These are phyloP conservation scores for Carpinus viminea DNA, from an alignment of 306 rosid genomes.

Conservation along the genomic window DNA sequence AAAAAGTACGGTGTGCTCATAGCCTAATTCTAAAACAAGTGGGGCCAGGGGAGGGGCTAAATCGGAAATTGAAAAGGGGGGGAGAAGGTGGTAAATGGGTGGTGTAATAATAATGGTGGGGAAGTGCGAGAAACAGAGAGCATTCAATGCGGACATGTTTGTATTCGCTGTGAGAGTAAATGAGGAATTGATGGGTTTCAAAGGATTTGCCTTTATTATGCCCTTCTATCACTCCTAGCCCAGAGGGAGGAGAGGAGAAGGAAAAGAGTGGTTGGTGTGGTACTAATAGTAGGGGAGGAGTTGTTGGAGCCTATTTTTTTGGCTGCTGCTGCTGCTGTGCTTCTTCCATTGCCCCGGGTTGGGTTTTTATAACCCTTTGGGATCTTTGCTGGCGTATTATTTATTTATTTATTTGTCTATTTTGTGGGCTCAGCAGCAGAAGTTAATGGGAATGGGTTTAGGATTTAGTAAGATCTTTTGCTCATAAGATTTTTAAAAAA, in stretches of 20 bases:
- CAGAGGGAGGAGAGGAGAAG: background rate
- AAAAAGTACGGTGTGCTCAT: background rate
- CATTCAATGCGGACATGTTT: slow-evolving; percentile 51
- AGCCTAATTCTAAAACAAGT: background rate
- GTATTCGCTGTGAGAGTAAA: slow-evolving; percentile 36
- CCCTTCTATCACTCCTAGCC: background rate
- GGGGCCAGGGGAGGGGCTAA: slow-evolving; percentile 21
- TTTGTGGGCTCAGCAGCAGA: background rate
- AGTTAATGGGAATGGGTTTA: background rate
- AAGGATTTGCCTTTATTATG: slow-evolving; percentile 17
- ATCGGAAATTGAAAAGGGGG: slow-evolving; percentile 10
- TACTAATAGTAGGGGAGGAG: slow-evolving; percentile 20
- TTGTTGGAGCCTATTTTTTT: slow-evolving; percentile 30
- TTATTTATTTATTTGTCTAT: background rate
- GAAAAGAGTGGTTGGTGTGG: slow-evolving; percentile 28
- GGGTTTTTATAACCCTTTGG: background rate
- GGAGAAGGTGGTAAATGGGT: background rate
- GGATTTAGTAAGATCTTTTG: background rate
- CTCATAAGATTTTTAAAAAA: background rate
- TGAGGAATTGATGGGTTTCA: slow-evolving; percentile 26
- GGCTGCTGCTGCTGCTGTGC: background rate
- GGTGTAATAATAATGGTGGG: slow-evolving; percentile 36
- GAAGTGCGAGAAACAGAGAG: slow-evolving; percentile 34
- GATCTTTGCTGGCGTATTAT: background rate
- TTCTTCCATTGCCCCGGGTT: slow-evolving; percentile 1